Evolutionary conservation across 441 rosid genomes (phyloP).

Genomic region (Bruguiera hainesii): DNA sequence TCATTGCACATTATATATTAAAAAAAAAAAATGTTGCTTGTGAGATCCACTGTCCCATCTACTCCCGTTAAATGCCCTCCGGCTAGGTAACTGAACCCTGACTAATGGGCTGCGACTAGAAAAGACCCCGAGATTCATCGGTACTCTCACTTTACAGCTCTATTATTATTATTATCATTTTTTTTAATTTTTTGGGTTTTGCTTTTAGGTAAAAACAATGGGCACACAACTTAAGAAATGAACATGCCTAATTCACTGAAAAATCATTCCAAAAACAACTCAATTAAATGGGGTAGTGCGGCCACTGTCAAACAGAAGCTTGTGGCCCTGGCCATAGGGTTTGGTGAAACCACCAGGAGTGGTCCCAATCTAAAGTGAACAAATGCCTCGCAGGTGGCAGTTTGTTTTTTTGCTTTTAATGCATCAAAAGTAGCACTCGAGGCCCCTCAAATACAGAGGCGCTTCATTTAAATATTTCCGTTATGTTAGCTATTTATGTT

Average conservation of each 20-base stretch:
- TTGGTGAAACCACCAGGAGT: constrained; percentile 7
- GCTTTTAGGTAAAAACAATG: too few relatives aligned
- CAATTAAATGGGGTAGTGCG: constrained; percentile 1
- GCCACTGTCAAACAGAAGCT: constrained; percentile 31
- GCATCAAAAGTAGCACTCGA: constrained; percentile 29
- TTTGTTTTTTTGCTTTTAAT: constrained; percentile 17
- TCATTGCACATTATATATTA: too few relatives aligned
- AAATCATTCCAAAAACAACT: not conserved
- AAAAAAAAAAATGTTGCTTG: too few relatives aligned
- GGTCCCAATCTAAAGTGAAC: constrained; percentile 18
- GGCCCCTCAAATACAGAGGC: constrained; percentile 34
- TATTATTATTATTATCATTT: too few relatives aligned
- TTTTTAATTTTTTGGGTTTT: too few relatives aligned
- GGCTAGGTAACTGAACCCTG: too few relatives aligned
- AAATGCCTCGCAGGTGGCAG: constrained; percentile 32
- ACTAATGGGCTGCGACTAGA: too few relatives aligned
- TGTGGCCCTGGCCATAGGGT: constrained; percentile 17
- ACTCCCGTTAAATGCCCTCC: too few relatives aligned
- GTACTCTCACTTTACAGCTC: too few relatives aligned
- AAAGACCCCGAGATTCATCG: too few relatives aligned
- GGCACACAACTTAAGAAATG: not conserved
- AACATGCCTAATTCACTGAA: constrained; percentile 6
- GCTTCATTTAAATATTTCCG: not conserved
- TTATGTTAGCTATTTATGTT: too few relatives aligned
- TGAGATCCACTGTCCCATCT: too few relatives aligned